Evolutionary conservation across 2,329 filamentous ascomycete species (phyloP).

Genomic region (Talaromyces pinophilus): DNA sequence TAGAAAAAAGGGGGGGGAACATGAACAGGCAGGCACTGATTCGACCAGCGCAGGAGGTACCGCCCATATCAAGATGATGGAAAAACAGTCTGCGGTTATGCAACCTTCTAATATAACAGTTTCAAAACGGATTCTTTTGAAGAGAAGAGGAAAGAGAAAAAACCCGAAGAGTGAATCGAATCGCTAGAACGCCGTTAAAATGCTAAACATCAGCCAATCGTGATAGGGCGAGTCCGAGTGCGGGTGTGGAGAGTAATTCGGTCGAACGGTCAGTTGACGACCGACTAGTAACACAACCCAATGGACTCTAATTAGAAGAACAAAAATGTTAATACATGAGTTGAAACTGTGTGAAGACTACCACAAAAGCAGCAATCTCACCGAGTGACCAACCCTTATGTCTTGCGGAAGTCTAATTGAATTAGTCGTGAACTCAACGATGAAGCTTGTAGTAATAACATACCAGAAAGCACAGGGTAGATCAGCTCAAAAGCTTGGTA

Average conservation of each 20-base stretch:
- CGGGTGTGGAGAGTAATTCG: constrained; percentile 13
- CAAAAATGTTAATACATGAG: constrained; percentile 36
- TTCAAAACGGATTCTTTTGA: constrained; percentile 25
- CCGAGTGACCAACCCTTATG: constrained; percentile 36
- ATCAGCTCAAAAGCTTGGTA: constrained; percentile 97
- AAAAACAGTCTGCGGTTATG: constrained; percentile 35
- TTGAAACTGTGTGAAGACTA: constrained; percentile 19
- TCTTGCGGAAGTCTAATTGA: constrained; percentile 60
- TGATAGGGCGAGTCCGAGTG: constrained; percentile 30
- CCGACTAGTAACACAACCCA: constrained; percentile 21
- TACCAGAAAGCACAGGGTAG: constrained; percentile 90
- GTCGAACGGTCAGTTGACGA: constrained; percentile 25
- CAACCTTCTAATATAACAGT: constrained; percentile 44
- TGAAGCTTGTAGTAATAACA: constrained; percentile 28
- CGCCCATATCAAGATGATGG: constrained; percentile 31
- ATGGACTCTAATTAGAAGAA: constrained; percentile 20
- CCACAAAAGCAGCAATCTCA: constrained; percentile 27
- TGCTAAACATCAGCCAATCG: constrained; percentile 44
- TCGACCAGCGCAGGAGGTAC: constrained; percentile 46
- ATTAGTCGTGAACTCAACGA: no score
- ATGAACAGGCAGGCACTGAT: constrained; percentile 41
- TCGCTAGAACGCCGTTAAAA: constrained; percentile 50
- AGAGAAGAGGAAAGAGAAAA: constrained; percentile 24
- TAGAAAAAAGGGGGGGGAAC: constrained; percentile 24
- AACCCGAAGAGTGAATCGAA: constrained; percentile 32